Percentiles rank a stretch among this genome's conserved stretches.
phyloP scores from a whole-genome alignment of 192 early-diverging fungal genomes.

The Haplosporangium gracile region DNA sequence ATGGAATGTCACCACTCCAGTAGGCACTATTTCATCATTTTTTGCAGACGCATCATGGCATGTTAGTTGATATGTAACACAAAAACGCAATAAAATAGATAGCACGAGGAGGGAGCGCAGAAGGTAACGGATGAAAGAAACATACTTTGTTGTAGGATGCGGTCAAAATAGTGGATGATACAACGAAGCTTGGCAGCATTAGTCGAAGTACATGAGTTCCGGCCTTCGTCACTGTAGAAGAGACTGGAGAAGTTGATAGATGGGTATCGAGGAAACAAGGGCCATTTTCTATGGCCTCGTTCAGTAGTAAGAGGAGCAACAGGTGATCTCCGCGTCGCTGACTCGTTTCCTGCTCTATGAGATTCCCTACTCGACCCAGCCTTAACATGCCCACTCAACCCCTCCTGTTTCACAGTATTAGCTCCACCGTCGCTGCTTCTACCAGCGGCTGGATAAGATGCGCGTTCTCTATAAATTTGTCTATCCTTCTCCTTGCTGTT shows the following conservation, averaged over 20 bases:
- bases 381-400: not conserved
- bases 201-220: conserved; percentile 9
- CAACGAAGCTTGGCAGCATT: conserved; percentile 54
- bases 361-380: not conserved
- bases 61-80: not conserved
- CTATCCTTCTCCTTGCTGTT: not conserved
- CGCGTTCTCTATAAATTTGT: not conserved
- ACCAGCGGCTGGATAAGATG: not conserved
- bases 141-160: conserved; percentile 32
- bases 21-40: conserved; percentile 28
- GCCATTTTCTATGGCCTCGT: not conserved
- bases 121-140: too few species aligned
- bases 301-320: not conserved
- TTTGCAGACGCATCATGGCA: not conserved
- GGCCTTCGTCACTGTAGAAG: conserved; percentile 12
- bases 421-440: not conserved
- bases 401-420: not conserved
- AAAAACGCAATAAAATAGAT: not conserved
- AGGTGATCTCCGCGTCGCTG: not conserved
- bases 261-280: conserved; percentile 18
- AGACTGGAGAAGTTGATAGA: conserved; percentile 51
- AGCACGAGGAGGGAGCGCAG: not conserved
- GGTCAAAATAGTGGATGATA: conserved; percentile 52
- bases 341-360: not conserved
- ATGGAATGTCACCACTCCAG: conserved; percentile 41